Conservation (phyloP, 345 rosid genomes). For the Populus alba region DNA sequence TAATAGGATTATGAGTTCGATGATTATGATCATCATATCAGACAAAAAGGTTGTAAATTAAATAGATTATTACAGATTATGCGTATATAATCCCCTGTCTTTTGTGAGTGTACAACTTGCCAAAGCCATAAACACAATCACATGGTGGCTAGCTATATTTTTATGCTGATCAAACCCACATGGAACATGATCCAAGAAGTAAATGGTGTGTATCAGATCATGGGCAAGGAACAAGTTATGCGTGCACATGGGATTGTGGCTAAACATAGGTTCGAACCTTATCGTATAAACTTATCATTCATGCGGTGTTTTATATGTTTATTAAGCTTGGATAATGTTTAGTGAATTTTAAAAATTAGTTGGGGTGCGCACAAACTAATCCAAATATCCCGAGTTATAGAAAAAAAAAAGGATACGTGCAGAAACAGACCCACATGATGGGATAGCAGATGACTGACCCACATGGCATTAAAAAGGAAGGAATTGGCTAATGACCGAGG, state of each 20-base stretch:
- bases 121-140: constrained; percentile 7
- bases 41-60: no score
- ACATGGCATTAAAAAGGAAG: constrained; percentile 19
- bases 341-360: no score
- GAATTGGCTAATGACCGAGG: constrained; percentile 10
- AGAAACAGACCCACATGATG: constrained; percentile 2
- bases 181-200: not conserved
- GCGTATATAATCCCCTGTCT: not conserved
- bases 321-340: no score
- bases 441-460: constrained; percentile 13
- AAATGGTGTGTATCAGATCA: not conserved
- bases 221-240: constrained; percentile 4
- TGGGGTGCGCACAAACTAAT: no score
- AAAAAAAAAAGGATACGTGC: not conserved
- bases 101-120: not conserved
- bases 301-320: no score
- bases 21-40: no score
- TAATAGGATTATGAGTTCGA: no score
- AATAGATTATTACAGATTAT: no score
- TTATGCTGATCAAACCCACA: not conserved
- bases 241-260: no score
- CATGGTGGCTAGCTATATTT: not conserved
- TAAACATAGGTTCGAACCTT: no score
- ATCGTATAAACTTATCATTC: no score
- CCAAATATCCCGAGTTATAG: no score